Evolutionary conservation across 495 filamentous ascomycete species (phyloP).

Genomic region (Cairneyella variabilis): DNA sequence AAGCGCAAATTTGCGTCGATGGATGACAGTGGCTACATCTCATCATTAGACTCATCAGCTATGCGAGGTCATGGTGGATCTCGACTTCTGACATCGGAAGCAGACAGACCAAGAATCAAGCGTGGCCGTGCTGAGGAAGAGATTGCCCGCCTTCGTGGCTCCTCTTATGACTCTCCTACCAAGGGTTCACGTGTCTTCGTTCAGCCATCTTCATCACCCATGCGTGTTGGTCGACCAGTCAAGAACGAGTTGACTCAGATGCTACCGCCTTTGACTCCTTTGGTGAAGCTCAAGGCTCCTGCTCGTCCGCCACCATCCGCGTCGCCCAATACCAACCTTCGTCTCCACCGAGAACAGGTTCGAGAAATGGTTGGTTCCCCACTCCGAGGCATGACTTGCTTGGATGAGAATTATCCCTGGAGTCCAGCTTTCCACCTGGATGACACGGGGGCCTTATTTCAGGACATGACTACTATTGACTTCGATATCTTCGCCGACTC

Average conservation of each 20-base stretch:
- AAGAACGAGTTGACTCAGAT: conserved; percentile 42
- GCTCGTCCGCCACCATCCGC: conserved; percentile 79
- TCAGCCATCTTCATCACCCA: conserved; percentile 53
- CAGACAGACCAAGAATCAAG: conserved; percentile 74
- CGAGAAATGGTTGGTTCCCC: conserved; percentile 87
- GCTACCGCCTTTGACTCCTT: conserved; percentile 80
- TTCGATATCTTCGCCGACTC: conserved; percentile 75
- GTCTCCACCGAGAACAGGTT: conserved; percentile 83
- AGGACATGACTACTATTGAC: conserved; percentile 46
- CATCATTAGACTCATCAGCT: conserved; percentile 93
- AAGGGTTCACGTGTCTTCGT: conserved; percentile 44
- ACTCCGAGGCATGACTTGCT: conserved; percentile 63
- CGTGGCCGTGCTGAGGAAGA: conserved; percentile 91
- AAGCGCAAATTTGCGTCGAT: conserved; percentile 73
- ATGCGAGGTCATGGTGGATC: conserved; percentile 46
- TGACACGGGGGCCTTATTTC: conserved; percentile 42
- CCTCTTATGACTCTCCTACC: conserved; percentile 88
- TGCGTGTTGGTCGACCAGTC: conserved; percentile 50
- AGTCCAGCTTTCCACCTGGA: conserved; percentile 74
- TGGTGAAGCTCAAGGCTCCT: conserved; percentile 80
- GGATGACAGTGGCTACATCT: conserved; percentile 97
- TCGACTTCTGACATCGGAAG: conserved; percentile 66
- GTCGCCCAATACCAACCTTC: conserved; percentile 92
- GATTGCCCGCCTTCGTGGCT: conserved; percentile 88
- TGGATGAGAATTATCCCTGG: conserved; percentile 64